Base-by-base conservation (phyloP, 75 land plant species). In the Larix kaempferi region DNA sequence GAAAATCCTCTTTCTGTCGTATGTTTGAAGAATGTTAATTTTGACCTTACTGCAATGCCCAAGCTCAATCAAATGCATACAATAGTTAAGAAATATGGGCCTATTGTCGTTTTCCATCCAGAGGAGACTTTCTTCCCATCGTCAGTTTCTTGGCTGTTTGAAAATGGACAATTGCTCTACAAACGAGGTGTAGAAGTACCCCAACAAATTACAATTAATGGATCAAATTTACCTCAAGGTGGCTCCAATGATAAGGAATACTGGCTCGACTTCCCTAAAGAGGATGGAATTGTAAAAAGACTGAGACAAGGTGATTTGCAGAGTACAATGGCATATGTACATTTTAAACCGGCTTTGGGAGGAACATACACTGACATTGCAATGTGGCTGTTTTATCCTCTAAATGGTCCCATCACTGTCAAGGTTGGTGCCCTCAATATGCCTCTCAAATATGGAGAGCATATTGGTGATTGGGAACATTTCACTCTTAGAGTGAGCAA, bases 401-500 rank as follows among this genome's bases (percentile, higher is more conserved):
- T 93, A 80, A 95, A 95, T 60, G 98, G 98, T 10, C 88, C 91
- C 1, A 84, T 84, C n/a, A 89, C 81, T 56, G 93, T 91, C 8
- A 95, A 89, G 74, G 77, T 95, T 13, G 84, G 76, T 71, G 12
- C 78, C 10, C 57, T 95, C 3, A 80, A 79, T 27, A 44, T 95
- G 21, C 54, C 85, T 22, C 83, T 95, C 12, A 87, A 80, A 58
- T 82, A 90, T 6, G 98, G 98, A 11, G 87, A 90, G 66, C 98
- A 94, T 75, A 83, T 94, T 13, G 86, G 85, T 7, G 95, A 93
- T 69, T 93, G 95, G 94, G 95, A 93, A 81, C 95, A 93, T 73
- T 74, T 91, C 29, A 93, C 94, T 8, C 80, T 93, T 10, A 62
- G 95, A 22, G 59, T 93, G 2, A 87, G 85, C 77, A 93, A 93